Percentiles rank a stretch among this genome's conserved stretches.
Evolutionary conservation across 1,284 basidiomycete genomes (phyloP).

Genomic region (Cryptococcus maquisensis): DNA sequence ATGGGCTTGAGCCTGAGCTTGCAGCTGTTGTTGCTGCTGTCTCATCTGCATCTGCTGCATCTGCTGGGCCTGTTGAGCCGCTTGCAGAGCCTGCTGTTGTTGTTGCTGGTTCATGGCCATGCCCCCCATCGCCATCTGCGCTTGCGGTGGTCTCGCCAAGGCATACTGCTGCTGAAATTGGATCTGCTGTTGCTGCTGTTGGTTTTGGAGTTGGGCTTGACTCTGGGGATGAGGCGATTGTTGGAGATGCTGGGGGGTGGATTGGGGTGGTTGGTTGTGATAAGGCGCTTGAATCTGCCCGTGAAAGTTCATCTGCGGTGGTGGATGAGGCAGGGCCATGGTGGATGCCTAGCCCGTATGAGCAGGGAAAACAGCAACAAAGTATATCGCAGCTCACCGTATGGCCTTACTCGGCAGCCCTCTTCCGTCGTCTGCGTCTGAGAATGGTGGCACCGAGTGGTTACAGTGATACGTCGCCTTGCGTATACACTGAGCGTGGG

Average conservation of each 20-base stretch:
- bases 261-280: background rate
- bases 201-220: constrained; percentile 15
- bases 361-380: background rate
- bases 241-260: background rate
- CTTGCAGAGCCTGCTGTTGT: constrained; percentile 13
- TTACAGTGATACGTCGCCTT: background rate
- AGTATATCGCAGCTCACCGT: background rate
- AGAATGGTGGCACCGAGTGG: too few species aligned
- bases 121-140: constrained; percentile 15
- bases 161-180: constrained; percentile 13
- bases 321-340: constrained; percentile 47
- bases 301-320: constrained; percentile 22
- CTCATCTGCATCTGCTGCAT: constrained; percentile 4
- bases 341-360: constrained; percentile 5
- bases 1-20: constrained; percentile 16
- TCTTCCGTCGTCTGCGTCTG: background rate
- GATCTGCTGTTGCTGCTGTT: constrained; percentile 10
- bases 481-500: background rate
- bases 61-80: constrained; percentile 7
- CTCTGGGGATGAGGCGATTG: constrained; percentile 7
- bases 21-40: constrained; percentile 22
- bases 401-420: background rate
- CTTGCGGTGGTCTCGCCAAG: constrained; percentile 8
- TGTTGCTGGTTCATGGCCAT: constrained; percentile 13
- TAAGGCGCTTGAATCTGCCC: constrained; percentile 21